Evolutionary conservation across 176 grass and related monocot genomes (phyloP), one percentile per base, ranked within the genome.

Genomic region (Avena sativa): DNA sequence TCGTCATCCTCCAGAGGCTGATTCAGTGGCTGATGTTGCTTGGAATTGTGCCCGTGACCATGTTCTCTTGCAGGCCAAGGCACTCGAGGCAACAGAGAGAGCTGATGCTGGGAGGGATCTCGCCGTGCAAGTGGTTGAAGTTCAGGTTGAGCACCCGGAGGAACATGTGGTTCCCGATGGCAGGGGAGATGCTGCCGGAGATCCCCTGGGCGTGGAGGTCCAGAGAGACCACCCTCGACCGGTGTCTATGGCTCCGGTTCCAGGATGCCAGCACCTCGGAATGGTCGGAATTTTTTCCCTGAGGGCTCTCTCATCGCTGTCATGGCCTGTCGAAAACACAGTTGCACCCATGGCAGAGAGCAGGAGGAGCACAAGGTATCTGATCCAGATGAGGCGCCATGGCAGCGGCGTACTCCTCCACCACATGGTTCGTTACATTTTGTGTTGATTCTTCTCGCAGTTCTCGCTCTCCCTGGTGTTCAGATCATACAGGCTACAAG

Each of bases 101-200:
- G 53, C 82, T 55, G 6, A 75, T 84, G 56, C 70, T 84, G 5
- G 56, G 55, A 76, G 83, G 71, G 2, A 85, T 85, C 56, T 85
- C 17, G 0, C 83, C 83, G 0, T 65, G 8, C 8, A 85, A 60
- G 12, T 6, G 9, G 4, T 85, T 85, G 28, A 6, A 7, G 71
- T 72, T 76, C 3, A 85, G 10, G 44, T 65, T 77, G 44, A 85
- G 83, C 0, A 0, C 16, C 0, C 0, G 58, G 16, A 85, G 71
- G 83, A 85, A 85, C 0, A 26, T 65, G 46, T 76, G 83, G 26
- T 85, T 85, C 11, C 25, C 14, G 5, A 84, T 15, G 15, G 71
- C 6, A 0, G 71, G 71, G 40, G 82, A 84, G 56, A 84, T 75
- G 25, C 44, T 40, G 10, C 83, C 58, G 0, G 26, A 0, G 11